Evolutionary conservation across 345 rosid species (phyloP), one percentile per base, ranked within the genome.

Genomic region (Conringia planisiliqua): DNA sequence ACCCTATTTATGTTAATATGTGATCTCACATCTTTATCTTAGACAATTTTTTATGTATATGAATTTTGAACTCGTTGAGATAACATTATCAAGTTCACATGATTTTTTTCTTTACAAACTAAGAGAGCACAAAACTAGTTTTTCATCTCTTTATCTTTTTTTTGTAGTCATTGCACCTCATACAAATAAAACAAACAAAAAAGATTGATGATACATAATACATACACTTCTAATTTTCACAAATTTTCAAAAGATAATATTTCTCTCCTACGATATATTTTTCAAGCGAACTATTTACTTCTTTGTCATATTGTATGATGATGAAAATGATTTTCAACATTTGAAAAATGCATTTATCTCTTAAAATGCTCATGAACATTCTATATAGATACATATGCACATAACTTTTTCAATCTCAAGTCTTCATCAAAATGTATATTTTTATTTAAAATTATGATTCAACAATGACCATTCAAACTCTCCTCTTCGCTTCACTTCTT

Each of bases 401-500:
- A n/a, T 3, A 54, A 12, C 17, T 27, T 55, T 7, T 42, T 42
- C 46, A 54, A 13, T 13, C 3, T 27, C 17, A 22, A 54, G 10
- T 54, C 17, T 11, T 38, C 44, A 10, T 36, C 4, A 10, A 17
- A 32, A 32, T 8, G 2, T n/a, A 48, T 7, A 11, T 1, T 48
- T 2, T 2, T n/a, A 4, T 5, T 33, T 14, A 14, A 17, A 47
- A 7, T 17, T 30, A 10, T 27, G 59, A 54, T 36, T 36, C 71
- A 52, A 54, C 40, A 20, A 78, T 78, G 77, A 44, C 29, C 4
- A 33, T 58, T 14, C 36, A 43, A 10, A 59, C 10, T 72, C 14
- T 78, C n/a, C 0, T 66, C 48, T 57, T 78, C 6, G 44, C 8
- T 48, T 66, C 64, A 48, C 38, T 78, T 32, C 2, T 78, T 18